Evolutionary conservation across 2,329 filamentous ascomycete species (phyloP).

Genomic region (Immersiporthe knoxdaviesiana): DNA sequence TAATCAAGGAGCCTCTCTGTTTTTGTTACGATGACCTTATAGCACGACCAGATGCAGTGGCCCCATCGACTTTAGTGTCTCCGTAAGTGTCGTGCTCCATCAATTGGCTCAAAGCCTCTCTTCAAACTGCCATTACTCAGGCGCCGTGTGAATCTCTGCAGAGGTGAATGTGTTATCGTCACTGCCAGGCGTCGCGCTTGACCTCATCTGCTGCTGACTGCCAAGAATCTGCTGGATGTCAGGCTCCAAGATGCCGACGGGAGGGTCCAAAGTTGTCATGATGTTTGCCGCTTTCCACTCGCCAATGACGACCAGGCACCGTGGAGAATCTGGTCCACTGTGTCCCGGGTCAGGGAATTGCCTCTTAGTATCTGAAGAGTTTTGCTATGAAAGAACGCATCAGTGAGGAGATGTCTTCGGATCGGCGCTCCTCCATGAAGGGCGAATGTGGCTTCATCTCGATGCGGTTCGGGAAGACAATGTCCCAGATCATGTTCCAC

Average conservation of each 20-base stretch:
- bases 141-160: not conserved
- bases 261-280: not conserved
- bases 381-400: conserved; percentile 26
- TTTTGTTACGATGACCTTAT: not conserved
- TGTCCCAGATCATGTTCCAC: conserved; percentile 33
- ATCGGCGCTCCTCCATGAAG: conserved; percentile 22
- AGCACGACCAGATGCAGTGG: not conserved
- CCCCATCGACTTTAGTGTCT: not conserved
- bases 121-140: not conserved
- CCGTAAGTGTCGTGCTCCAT: not conserved
- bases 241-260: not conserved
- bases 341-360: not conserved
- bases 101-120: not conserved
- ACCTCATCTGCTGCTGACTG: not conserved
- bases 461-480: conserved; percentile 28
- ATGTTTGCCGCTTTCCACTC: not conserved
- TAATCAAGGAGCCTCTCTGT: not conserved
- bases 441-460: conserved; percentile 23
- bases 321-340: not conserved
- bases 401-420: conserved; percentile 27
- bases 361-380: not conserved
- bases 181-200: not conserved
- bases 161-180: not conserved
- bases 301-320: not conserved
- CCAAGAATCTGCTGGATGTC: not conserved